Conservation (phyloP, 106 monocot genomes). For the Platanthera guangdongensis region DNA sequence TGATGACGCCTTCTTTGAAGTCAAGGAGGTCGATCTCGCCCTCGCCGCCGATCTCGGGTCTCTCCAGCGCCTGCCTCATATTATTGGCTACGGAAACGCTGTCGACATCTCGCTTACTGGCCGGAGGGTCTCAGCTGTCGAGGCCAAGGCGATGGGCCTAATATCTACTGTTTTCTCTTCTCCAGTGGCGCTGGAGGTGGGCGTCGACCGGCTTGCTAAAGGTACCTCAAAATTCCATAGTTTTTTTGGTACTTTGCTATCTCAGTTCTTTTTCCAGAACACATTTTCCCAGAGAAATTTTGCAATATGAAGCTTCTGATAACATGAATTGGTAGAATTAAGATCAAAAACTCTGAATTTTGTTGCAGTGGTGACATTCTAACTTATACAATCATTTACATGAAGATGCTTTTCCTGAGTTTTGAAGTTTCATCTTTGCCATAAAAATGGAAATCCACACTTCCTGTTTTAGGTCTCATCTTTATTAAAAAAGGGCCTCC, state of each 20-base stretch:
- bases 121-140: conserved; percentile 37
- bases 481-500: too few relatives aligned
- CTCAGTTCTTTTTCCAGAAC: not conserved
- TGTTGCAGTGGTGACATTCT: not conserved
- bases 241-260: too few relatives aligned
- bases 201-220: conserved; percentile 42
- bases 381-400: too few relatives aligned
- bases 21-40: conserved; percentile 89
- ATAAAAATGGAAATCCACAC: too few relatives aligned
- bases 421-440: too few relatives aligned
- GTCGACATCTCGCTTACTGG: conserved; percentile 78
- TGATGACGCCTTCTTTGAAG: conserved; percentile 50
- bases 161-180: conserved; percentile 47
- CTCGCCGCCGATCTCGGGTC: conserved; percentile 81
- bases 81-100: conserved; percentile 83
- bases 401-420: too few relatives aligned
- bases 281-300: too few relatives aligned
- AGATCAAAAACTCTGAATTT: not conserved
- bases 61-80: conserved; percentile 73
- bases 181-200: conserved; percentile 33
- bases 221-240: conserved; percentile 20
- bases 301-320: not conserved
- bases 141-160: conserved; percentile 87
- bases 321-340: not conserved
- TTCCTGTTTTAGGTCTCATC: too few relatives aligned